Conservation (phyloP, 2,329 filamentous ascomycete genomes). For the Endoconidiophora polonica region DNA sequence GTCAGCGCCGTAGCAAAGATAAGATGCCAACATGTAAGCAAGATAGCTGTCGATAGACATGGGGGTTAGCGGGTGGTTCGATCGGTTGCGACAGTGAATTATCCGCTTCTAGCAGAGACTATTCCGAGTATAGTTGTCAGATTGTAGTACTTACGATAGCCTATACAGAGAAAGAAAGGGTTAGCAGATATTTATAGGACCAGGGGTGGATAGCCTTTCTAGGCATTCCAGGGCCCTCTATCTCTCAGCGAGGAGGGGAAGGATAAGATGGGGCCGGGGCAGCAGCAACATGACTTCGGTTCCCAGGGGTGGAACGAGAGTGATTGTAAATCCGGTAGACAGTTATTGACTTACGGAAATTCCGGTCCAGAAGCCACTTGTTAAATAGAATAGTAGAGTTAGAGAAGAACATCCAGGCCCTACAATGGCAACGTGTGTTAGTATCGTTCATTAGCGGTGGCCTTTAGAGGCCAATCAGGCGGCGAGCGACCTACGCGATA, state of each 20-base stretch:
- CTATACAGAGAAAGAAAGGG: slow-evolving; percentile 13
- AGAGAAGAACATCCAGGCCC: slow-evolving; percentile 69
- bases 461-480: not conserved
- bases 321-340: not conserved
- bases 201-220: not conserved
- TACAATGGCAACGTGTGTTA: slow-evolving; percentile 15
- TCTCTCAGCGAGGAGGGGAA: no score
- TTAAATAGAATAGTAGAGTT: slow-evolving; percentile 82
- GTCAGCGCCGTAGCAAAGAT: slow-evolving; percentile 49
- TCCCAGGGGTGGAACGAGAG: not conserved
- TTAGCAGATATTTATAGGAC: not conserved
- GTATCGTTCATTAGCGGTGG: not conserved
- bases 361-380: slow-evolving; percentile 69
- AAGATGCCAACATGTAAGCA: slow-evolving; percentile 53
- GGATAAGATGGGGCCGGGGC: no score
- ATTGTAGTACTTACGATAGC: slow-evolving; percentile 20
- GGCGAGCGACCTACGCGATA: slow-evolving; percentile 19
- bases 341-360: slow-evolving; percentile 26
- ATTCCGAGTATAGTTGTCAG: not conserved
- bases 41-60: slow-evolving; percentile 24
- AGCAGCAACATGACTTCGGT: not conserved
- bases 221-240: not conserved
- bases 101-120: not conserved
- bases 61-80: not conserved
- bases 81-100: not conserved